Percentiles rank a stretch among this genome's conserved stretches.
phyloP scores from a whole-genome alignment of 2,329 filamentous ascomycete species.

The Byssochlamys sp. region DNA sequence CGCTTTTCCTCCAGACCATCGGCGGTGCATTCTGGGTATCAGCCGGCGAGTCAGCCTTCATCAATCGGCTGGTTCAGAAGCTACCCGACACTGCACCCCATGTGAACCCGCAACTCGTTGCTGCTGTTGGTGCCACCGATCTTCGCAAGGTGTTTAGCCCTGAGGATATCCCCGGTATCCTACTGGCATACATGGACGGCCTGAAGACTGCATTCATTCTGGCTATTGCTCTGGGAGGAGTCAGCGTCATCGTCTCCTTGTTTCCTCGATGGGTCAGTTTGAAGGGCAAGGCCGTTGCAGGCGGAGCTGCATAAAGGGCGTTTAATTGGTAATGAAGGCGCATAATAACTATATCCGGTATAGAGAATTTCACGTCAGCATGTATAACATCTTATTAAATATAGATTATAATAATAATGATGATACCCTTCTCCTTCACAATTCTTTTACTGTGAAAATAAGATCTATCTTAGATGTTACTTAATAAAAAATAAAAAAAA shows the following conservation, averaged over 20 bases:
- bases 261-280: constrained; percentile 9
- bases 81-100: constrained; percentile 14
- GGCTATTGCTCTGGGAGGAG: constrained; percentile 5
- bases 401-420: neutral
- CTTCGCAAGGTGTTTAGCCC: constrained; percentile 17
- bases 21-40: constrained; percentile 24
- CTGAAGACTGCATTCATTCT: constrained; percentile 13
- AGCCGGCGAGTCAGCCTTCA: constrained; percentile 23
- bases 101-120: constrained; percentile 15
- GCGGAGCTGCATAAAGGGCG: constrained; percentile 1
- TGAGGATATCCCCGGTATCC: constrained; percentile 16
- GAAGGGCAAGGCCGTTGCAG: constrained; percentile 7
- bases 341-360: neutral
- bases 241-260: constrained; percentile 5
- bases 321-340: neutral
- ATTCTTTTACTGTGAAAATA: no score
- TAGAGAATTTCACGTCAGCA: neutral
- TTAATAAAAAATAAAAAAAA: no score
- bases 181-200: constrained; percentile 24
- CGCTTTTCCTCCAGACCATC: constrained; percentile 21
- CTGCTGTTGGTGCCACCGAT: constrained; percentile 23
- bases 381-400: neutral
- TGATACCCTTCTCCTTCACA: neutral
- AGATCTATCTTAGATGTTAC: no score
- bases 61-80: constrained; percentile 20